Evolutionary conservation across 768 basidiomycete species (phyloP), one percentile per base, ranked within the genome.

Genomic region (Trametes cingulata): DNA sequence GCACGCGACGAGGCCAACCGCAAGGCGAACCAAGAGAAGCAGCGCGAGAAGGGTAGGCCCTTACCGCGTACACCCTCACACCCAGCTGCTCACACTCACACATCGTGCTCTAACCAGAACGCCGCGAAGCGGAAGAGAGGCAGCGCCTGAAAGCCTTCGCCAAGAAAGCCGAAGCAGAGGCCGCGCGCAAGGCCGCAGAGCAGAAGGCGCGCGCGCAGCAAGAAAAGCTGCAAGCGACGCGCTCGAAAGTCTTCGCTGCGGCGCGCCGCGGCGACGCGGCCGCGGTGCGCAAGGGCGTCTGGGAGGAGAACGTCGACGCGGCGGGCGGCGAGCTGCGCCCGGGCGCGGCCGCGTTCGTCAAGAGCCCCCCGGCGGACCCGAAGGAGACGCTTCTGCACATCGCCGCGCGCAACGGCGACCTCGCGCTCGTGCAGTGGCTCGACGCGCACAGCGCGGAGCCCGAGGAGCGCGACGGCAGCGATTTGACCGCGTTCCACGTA

Each of bases 321-420:
- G 78, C 84, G 9, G 90, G 89, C 48, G 86, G 87, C 29, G 89
- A 91, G 75, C 73, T 86, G 54, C 84, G 82, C 67, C 65, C 71
- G 52, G 84, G 84, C 20, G 81, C 81, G 64, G 80, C 82, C 45
- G 76, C 75, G 52, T 84, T 84, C 65, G 77, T 84, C 46, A 71
- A 77, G 60, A 62, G 39, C 12, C 61, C 63, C 4, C 82, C 83
- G 12, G 65, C 76, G 58, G 88, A 90, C 72, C 77, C 76, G n/a
- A 73, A 76, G 63, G 85, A 91, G 73, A 88, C 88, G 39, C 75
- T 93, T 12, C 71, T 87, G 54, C 90, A 91, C 66, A 87, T 93
- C 57, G 85, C 83, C 51, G 78, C 81, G 2, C 73, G 70, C 55
- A 75, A 77, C 55, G 86, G 84, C 10, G 80, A 91, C 72, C 64